These are phyloP conservation scores for Kalmanozyma brasiliensis DNA, from an alignment of 1,284 basidiomycete species.

Conservation along the genomic window DNA sequence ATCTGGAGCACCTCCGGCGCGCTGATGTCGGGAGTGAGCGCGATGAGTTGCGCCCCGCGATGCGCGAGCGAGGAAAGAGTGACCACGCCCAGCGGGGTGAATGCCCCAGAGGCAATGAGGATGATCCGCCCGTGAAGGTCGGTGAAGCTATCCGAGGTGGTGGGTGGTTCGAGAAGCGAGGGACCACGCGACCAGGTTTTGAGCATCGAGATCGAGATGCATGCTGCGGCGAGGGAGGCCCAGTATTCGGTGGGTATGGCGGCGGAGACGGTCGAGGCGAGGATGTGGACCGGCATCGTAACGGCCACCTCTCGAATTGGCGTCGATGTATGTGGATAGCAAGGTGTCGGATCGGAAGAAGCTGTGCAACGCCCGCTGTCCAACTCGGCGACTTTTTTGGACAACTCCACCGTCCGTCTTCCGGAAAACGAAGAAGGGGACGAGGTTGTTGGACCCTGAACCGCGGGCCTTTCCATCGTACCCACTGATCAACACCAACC, in stretches of 20 bases:
- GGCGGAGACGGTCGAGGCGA: constrained; percentile 33
- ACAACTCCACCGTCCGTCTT: constrained; percentile 5
- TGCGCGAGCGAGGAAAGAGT: constrained; percentile 52
- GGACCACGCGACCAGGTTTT: constrained; percentile 54
- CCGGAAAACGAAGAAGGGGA: neutral
- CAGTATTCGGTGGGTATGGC: constrained; percentile 46
- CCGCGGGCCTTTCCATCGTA: no score
- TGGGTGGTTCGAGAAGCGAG: constrained; percentile 37
- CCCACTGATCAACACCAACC: no score
- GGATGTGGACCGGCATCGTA: constrained; percentile 55
- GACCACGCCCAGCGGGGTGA: constrained; percentile 58
- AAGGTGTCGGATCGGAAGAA: no score
- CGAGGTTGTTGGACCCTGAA: constrained; percentile 10
- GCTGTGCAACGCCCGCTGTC: constrained; percentile 1
- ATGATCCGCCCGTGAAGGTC: constrained; percentile 51
- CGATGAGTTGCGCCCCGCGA: constrained; percentile 59
- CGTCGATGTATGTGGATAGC: neutral
- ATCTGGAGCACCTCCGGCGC: constrained; percentile 46
- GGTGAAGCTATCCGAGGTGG: constrained; percentile 9
- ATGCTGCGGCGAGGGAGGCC: constrained; percentile 31
- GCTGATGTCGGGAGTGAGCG: constrained; percentile 39
- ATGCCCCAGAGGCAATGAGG: constrained; percentile 51
- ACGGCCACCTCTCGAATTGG: neutral
- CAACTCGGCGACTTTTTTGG: constrained; percentile 6
- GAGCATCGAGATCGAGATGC: constrained; percentile 37